Evolutionary conservation across 2,329 filamentous ascomycete species (phyloP).

Genomic region (Penicillium occitanis): DNA sequence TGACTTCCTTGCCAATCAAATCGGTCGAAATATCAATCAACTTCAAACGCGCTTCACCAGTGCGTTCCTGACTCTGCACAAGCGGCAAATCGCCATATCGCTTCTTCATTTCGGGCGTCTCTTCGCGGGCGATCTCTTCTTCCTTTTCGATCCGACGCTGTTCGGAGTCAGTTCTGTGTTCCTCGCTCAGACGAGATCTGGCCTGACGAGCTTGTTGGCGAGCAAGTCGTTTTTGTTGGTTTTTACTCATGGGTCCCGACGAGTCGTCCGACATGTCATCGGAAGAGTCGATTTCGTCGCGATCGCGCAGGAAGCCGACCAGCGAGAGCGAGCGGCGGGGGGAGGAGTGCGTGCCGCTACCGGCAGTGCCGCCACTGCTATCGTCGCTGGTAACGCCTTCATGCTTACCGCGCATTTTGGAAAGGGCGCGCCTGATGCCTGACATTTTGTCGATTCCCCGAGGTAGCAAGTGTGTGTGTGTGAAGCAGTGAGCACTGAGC

Average conservation of each 20-base stretch:
- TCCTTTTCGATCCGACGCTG: conserved; percentile 43
- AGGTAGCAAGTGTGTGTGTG: background rate
- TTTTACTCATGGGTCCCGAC: conserved; percentile 42
- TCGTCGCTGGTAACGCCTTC: conserved; percentile 27
- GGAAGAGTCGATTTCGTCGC: conserved; percentile 44
- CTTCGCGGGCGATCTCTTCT: conserved; percentile 45
- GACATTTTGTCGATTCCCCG: conserved; percentile 35
- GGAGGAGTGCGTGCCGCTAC: conserved; percentile 24
- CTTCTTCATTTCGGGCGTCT: conserved; percentile 59
- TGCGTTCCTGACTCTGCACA: conserved; percentile 57
- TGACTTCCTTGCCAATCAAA: conserved; percentile 60
- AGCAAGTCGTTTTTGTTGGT: conserved; percentile 46
- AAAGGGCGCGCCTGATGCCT: conserved; percentile 49
- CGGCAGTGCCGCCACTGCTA: conserved; percentile 22
- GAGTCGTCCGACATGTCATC: conserved; percentile 44
- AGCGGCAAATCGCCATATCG: conserved; percentile 60
- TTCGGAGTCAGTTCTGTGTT: conserved; percentile 44
- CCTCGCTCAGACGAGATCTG: conserved; percentile 44
- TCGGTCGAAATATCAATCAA: conserved; percentile 54
- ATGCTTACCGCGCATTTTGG: conserved; percentile 39
- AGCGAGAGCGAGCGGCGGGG: conserved; percentile 44
- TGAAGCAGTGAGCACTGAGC: background rate
- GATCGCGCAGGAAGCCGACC: conserved; percentile 42
- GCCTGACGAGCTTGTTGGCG: conserved; percentile 43
- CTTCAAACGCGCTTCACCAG: conserved; percentile 49